Percentiles rank a stretch among this genome's conserved stretches.
Evolutionary conservation across 2,329 filamentous ascomycete genomes (phyloP).

Genomic region (Penicillium janthinellum): DNA sequence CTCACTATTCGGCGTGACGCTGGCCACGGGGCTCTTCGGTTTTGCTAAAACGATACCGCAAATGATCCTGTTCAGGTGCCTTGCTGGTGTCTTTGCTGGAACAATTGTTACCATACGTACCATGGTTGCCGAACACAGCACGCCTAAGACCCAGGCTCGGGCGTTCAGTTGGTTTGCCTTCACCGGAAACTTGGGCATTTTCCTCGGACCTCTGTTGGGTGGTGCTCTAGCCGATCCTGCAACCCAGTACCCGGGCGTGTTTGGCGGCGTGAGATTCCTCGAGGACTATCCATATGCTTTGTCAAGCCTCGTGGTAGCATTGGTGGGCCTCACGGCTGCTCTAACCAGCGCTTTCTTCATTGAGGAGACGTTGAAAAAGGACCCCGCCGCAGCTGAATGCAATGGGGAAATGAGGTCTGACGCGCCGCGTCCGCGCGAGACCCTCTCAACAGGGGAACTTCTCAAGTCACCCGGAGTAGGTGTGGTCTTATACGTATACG

Average conservation of each 20-base stretch:
- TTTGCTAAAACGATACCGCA: slow-evolving; percentile 67
- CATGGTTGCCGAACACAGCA: slow-evolving; percentile 75
- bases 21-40: slow-evolving; percentile 68
- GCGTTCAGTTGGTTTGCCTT: slow-evolving; percentile 80
- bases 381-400: not conserved
- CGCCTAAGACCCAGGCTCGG: slow-evolving; percentile 67
- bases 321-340: slow-evolving; percentile 54
- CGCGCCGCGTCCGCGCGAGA: slow-evolving; percentile 17
- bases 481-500: slow-evolving; percentile 67
- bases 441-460: slow-evolving; percentile 46
- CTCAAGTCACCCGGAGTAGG: slow-evolving; percentile 65
- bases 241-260: slow-evolving; percentile 61
- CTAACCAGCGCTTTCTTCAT: slow-evolving; percentile 56
- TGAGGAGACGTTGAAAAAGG: slow-evolving; percentile 59
- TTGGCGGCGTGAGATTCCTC: slow-evolving; percentile 61
- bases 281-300: slow-evolving; percentile 67
- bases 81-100: slow-evolving; percentile 73
- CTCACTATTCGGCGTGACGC: slow-evolving; percentile 65
- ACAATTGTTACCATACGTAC: slow-evolving; percentile 73
- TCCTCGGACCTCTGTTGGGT: slow-evolving; percentile 67
- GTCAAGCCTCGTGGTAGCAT: slow-evolving; percentile 60
- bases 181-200: slow-evolving; percentile 71
- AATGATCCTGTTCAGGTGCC: slow-evolving; percentile 72
- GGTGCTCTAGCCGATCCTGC: slow-evolving; percentile 70
- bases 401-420: not conserved